Base-by-base conservation (phyloP, 306 rosid species). In the Boehmeria nivea region DNA sequence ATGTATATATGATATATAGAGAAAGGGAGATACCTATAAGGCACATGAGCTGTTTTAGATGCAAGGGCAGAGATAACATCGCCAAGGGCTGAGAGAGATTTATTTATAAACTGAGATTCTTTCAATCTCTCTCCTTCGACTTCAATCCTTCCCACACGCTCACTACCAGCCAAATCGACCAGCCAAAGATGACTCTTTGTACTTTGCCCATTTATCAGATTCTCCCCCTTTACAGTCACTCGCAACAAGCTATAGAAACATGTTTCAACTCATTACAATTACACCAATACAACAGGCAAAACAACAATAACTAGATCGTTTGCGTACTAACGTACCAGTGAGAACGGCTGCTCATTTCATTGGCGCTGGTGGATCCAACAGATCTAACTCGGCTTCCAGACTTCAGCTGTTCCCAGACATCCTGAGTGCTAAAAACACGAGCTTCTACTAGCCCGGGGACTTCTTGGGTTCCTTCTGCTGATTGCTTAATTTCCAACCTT, bases 151-250 rank as follows among this genome's bases (percentile, higher is more conserved):
- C 89, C 99, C 59, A 91, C 86, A 8, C 99, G 96, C 78, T 91
- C 99, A 38, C 99, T 91, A 34, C 99, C 99, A 43, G 99, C 99
- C 67, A 91, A 79, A 83, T 91, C 99, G 58, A 91, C 99, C 10
- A 91, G 86, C 99, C 99, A 91, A 51, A 91, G 99, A 63, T 82
- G 95, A 73, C 96, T 85, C 82, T 49, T 81, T 47, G 87, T 84
- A 61, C 78, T 84, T 67, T 78, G 95, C 54, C 96, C 89, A 67
- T 70, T 85, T 56, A 91, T 73, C 61, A 85, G 48, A 77, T 70
- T 85, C 69, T 82, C 89, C 50, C 95, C 96, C 56, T 75, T 63
- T 8, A 83, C 93, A 22, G 86, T 87, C 51, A 91, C 93, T 52
- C 99, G 77, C 71, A 91, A 72, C 87, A 91, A 77, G 83, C 99